Evolutionary conservation across 306 rosid species (phyloP).

Genomic region (Astragalus glycyphyllos): DNA sequence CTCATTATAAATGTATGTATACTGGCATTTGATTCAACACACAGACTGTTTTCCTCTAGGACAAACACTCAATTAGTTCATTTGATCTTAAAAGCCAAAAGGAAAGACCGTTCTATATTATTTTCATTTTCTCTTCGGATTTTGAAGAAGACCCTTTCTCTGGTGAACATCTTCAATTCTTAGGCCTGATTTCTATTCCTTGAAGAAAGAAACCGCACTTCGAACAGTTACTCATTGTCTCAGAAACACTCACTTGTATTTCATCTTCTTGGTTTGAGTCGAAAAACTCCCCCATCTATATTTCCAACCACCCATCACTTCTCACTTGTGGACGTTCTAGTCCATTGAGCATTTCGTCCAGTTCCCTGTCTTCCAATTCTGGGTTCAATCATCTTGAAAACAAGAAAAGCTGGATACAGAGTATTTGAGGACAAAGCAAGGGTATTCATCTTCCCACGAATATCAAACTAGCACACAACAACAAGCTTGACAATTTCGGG

Average conservation of each 20-base stretch:
- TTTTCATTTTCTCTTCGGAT: too few species aligned
- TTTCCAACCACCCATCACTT: conserved; percentile 69
- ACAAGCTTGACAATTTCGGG: conserved; percentile 61
- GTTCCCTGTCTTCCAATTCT: neutral
- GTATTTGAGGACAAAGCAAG: conserved; percentile 58
- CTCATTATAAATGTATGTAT: too few species aligned
- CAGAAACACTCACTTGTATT: conserved; percentile 53
- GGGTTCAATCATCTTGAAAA: conserved; percentile 56
- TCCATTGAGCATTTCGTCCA: neutral
- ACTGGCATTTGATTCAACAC: too few species aligned
- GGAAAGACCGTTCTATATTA: too few species aligned
- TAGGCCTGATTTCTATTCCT: conserved; percentile 78
- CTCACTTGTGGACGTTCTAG: conserved; percentile 48
- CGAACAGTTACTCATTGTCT: conserved; percentile 47
- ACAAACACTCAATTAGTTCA: too few species aligned
- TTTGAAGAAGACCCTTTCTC: too few species aligned
- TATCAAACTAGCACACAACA: conserved; percentile 70
- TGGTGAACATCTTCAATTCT: neutral
- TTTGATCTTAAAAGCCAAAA: too few species aligned
- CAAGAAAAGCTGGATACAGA: conserved; percentile 57
- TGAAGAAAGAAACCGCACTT: conserved; percentile 64
- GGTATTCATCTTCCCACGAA: conserved; percentile 58
- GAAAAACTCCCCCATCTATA: conserved; percentile 72
- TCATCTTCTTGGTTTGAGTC: conserved; percentile 46
- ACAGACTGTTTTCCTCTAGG: too few species aligned